These are phyloP conservation scores for Bombardia bombarda DNA, from an alignment of 495 filamentous ascomycete genomes.

Conservation along the genomic window DNA sequence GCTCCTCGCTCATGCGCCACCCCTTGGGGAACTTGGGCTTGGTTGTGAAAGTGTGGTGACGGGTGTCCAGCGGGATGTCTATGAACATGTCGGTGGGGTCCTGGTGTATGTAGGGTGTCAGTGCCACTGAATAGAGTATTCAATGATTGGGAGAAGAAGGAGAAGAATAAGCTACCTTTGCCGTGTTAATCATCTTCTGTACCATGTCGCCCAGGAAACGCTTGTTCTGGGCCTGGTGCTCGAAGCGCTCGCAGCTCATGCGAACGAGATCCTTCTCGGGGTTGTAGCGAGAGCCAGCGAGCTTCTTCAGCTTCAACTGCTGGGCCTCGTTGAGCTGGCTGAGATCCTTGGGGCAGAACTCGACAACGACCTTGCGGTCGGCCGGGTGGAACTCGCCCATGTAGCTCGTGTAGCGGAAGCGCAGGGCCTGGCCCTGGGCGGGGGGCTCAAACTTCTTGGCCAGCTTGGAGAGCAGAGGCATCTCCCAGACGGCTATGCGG, in stretches of 20 bases:
- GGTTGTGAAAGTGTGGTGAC: constrained; percentile 72
- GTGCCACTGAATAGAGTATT: no score
- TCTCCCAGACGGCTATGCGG: constrained; percentile 86
- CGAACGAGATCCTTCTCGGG: constrained; percentile 73
- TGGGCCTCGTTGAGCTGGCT: constrained; percentile 54
- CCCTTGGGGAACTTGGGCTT: constrained; percentile 65
- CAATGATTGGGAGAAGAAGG: not conserved
- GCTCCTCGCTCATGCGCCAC: constrained; percentile 70
- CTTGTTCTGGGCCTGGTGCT: constrained; percentile 90
- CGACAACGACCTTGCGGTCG: constrained; percentile 85
- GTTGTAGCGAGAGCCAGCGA: constrained; percentile 85
- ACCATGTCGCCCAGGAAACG: constrained; percentile 79
- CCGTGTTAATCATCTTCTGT: constrained; percentile 61
- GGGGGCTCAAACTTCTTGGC: constrained; percentile 75
- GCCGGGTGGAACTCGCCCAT: constrained; percentile 91
- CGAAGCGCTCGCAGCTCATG: constrained; percentile 86
- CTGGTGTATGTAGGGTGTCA: no score
- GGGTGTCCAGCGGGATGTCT: constrained; percentile 83
- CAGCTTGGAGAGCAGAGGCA: constrained; percentile 79
- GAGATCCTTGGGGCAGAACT: constrained; percentile 66
- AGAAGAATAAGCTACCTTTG: constrained; percentile 43
- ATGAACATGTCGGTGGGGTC: constrained; percentile 72
- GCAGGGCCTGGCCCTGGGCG: constrained; percentile 54
- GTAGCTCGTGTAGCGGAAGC: constrained; percentile 96
- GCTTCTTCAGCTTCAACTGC: constrained; percentile 74